phyloP scores from a whole-genome alignment of 495 filamentous ascomycete genomes.

The Penicillium soppii region DNA sequence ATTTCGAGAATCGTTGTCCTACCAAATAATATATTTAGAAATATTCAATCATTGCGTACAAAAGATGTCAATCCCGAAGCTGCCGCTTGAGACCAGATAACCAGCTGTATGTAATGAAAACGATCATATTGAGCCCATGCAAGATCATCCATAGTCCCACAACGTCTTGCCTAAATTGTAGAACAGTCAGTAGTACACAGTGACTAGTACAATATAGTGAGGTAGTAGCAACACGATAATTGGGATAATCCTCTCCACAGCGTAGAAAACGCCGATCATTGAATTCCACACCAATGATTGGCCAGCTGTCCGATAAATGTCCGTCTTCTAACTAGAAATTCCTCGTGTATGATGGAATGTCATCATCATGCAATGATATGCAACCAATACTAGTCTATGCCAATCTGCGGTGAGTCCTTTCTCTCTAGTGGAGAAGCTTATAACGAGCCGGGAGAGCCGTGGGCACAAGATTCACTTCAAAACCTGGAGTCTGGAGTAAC shows the following conservation, averaged over 20 bases:
- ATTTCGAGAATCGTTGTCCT: no score
- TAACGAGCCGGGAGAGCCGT: background rate
- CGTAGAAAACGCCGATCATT: conserved; percentile 1
- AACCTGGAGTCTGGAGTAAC: conserved; percentile 6
- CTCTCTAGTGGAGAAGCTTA: conserved; percentile 11
- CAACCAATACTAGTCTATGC: no score
- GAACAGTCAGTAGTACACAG: background rate
- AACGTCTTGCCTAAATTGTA: background rate
- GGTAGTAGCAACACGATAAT: background rate
- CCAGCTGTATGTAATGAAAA: background rate
- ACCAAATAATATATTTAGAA: background rate
- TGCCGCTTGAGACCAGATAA: background rate
- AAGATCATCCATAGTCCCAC: background rate
- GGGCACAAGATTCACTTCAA: background rate
- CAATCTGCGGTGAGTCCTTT: conserved; percentile 19
- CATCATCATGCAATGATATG: no score
- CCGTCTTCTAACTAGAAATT: conserved; percentile 12
- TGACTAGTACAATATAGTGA: background rate
- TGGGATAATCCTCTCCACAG: background rate
- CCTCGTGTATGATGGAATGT: background rate
- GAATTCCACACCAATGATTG: conserved; percentile 21
- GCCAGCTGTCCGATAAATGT: conserved; percentile 31
- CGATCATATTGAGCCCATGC: background rate
- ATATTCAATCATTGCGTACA: background rate
- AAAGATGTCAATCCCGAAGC: background rate